These are phyloP conservation scores for Penicillium maclennaniae DNA, from an alignment of 495 filamentous ascomycete genomes.

Conservation along the genomic window DNA sequence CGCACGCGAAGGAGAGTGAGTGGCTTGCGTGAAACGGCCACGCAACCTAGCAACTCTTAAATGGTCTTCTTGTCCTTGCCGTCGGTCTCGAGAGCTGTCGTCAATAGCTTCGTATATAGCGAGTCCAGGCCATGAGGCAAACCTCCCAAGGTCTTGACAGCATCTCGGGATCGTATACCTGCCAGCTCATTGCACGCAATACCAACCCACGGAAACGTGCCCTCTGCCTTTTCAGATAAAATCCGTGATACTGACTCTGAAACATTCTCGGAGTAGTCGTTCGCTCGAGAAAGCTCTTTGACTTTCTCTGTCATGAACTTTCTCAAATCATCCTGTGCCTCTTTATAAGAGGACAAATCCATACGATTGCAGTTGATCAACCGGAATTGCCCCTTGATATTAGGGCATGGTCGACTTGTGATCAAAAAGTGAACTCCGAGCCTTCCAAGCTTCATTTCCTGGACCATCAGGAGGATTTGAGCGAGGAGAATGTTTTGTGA, in stretches of 20 bases:
- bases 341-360: constrained; percentile 12
- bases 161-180: constrained; percentile 6
- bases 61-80: too few relatives aligned
- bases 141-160: constrained; percentile 9
- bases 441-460: too few relatives aligned
- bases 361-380: too few relatives aligned
- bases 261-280: constrained; percentile 19
- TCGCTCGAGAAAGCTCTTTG: constrained; percentile 10
- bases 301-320: constrained; percentile 19
- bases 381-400: too few relatives aligned
- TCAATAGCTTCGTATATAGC: constrained; percentile 17
- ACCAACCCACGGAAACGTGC: constrained; percentile 30
- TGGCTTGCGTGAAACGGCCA: too few relatives aligned
- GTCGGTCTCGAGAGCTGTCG: constrained; percentile 8
- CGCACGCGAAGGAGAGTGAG: too few relatives aligned
- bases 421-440: constrained; percentile 21
- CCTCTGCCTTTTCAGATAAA: constrained; percentile 23
- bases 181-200: constrained; percentile 18
- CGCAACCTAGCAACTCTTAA: too few relatives aligned
- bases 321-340: constrained; percentile 16
- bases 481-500: background rate
- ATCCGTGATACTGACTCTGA: constrained; percentile 8
- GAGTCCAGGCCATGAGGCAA: constrained; percentile 13
- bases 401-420: constrained; percentile 22
- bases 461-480: background rate